Evolutionary conservation across 2,329 filamentous ascomycete species (phyloP).

Genomic region (Calonectria pteridis): DNA sequence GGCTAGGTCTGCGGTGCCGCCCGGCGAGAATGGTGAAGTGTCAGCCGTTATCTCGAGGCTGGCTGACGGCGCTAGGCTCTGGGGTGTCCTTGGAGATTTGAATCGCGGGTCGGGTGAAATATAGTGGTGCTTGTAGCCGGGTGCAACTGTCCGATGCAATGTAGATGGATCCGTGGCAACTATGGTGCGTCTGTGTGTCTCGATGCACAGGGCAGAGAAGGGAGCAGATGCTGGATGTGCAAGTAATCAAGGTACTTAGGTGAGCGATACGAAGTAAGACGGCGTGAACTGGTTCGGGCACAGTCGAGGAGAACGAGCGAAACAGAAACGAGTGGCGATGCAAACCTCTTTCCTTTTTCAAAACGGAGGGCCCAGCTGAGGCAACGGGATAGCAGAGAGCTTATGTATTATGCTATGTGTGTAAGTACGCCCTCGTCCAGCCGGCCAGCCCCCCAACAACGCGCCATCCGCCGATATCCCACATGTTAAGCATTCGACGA

Average conservation of each 20-base stretch:
- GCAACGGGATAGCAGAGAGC: slow-evolving; percentile 16
- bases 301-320: slow-evolving; percentile 11
- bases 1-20: slow-evolving; percentile 12
- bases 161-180: slow-evolving; percentile 4
- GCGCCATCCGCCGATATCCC: not conserved
- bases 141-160: slow-evolving; percentile 15
- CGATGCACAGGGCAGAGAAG: not conserved
- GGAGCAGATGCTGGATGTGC: not conserved
- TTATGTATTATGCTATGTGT: slow-evolving; percentile 21
- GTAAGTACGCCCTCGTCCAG: slow-evolving; percentile 7
- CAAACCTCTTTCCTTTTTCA: slow-evolving; percentile 8
- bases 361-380: not conserved
- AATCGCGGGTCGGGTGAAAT: slow-evolving; percentile 12
- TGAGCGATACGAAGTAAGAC: not conserved
- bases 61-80: not conserved
- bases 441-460: slow-evolving; percentile 3
- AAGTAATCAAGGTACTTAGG: slow-evolving; percentile 10
- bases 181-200: slow-evolving; percentile 18
- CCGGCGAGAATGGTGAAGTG: slow-evolving; percentile 5
- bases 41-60: slow-evolving; percentile 15
- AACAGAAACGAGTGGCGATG: slow-evolving; percentile 21
- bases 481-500: slow-evolving; percentile 10
- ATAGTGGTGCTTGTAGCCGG: slow-evolving; percentile 10
- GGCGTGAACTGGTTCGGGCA: slow-evolving; percentile 1
- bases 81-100: slow-evolving; percentile 12